phyloP scores from a whole-genome alignment of 805 yeast species.

The Komagataella ulmi region DNA sequence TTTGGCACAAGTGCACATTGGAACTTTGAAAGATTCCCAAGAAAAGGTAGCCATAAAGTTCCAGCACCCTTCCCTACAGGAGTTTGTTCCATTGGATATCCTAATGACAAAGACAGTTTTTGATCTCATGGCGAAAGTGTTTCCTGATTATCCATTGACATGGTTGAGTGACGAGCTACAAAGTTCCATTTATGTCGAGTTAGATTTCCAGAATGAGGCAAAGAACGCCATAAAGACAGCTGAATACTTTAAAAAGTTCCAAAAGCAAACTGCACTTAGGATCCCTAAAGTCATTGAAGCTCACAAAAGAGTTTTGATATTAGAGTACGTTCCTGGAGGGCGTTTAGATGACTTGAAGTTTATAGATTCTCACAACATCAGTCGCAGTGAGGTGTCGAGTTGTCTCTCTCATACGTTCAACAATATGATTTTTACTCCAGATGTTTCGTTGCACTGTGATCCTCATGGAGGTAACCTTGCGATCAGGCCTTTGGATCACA shows the following conservation, averaged over 20 bases:
- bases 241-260: conserved; percentile 45
- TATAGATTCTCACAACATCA: conserved; percentile 48
- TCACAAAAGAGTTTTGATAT: conserved; percentile 56
- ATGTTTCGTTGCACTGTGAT: conserved; percentile 89
- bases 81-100: conserved; percentile 86
- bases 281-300: conserved; percentile 66
- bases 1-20: conserved; percentile 89
- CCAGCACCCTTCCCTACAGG: conserved; percentile 81
- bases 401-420: conserved; percentile 87
- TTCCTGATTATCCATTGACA: conserved; percentile 86
- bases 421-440: conserved; percentile 90
- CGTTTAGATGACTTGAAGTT: conserved; percentile 67
- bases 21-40: conserved; percentile 41
- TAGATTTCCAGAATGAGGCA: conserved; percentile 83
- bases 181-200: conserved; percentile 76
- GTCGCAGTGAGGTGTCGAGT: conserved; percentile 65
- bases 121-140: conserved; percentile 55
- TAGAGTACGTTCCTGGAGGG: conserved; percentile 80
- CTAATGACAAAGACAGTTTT: conserved; percentile 68
- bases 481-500: conserved; percentile 31
- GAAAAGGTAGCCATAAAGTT: conserved; percentile 84
- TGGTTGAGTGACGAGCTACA: conserved; percentile 96
- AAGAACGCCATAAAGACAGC: conserved; percentile 62
- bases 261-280: conserved; percentile 56
- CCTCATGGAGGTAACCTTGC: conserved; percentile 98